Percentiles rank a stretch among this genome's conserved stretches.
phyloP scores from a whole-genome alignment of 176 grass and related monocot genomes.

The Ampelocalamus luodianensis region DNA sequence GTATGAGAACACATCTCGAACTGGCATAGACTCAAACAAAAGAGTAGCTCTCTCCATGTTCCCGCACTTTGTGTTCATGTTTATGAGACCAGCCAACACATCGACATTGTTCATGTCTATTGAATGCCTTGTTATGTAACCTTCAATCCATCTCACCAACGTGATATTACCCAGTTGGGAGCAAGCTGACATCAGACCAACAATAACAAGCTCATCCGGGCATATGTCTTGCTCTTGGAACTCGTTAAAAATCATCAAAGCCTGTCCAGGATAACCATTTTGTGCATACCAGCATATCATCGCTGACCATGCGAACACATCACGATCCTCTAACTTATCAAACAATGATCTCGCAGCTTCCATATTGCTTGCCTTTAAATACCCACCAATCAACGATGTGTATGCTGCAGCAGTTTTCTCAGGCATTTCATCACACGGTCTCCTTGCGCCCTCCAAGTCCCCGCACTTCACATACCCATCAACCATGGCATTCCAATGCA shows the following conservation, averaged over 20 bases:
- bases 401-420: constrained; percentile 47
- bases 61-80: constrained; percentile 95
- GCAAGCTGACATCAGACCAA: constrained; percentile 82
- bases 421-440: constrained; percentile 79
- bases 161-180: constrained; percentile 70
- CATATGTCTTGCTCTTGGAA: constrained; percentile 56
- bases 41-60: constrained; percentile 76
- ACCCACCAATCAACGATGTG: constrained; percentile 79
- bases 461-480: constrained; percentile 70
- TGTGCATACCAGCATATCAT: constrained; percentile 90
- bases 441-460: constrained; percentile 53
- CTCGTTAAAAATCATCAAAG: constrained; percentile 68
- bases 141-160: constrained; percentile 70
- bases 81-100: constrained; percentile 72
- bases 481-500: constrained; percentile 85
- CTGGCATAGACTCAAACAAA: constrained; percentile 78
- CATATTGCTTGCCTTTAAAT: constrained; percentile 70
- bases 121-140: constrained; percentile 50
- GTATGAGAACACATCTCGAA: constrained; percentile 74
- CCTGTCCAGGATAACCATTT: constrained; percentile 67
- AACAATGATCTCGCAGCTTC: constrained; percentile 65
- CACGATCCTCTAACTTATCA: constrained; percentile 53
- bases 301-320: constrained; percentile 73
- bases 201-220: constrained; percentile 74
- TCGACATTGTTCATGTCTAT: constrained; percentile 63